A percentile compares a stretch with the other conserved stretches of the same genome.
These are phyloP conservation scores for Hamigera avellanea DNA, from an alignment of 495 filamentous ascomycete species.

Conservation along the genomic window DNA sequence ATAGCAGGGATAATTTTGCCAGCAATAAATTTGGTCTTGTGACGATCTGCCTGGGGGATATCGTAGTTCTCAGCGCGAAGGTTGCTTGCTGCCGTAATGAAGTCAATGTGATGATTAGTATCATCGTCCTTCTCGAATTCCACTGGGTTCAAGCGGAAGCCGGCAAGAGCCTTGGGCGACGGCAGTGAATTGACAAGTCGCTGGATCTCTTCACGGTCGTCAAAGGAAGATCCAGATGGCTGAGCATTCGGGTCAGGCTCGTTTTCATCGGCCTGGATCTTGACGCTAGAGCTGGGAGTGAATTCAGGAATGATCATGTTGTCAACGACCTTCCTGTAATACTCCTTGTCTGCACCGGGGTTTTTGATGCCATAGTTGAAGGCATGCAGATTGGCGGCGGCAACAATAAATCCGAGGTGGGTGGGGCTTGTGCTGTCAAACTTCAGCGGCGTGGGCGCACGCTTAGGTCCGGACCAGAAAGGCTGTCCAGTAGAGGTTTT, in stretches of 20 bases:
- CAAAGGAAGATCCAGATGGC: conserved; percentile 36
- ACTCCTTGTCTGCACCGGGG: conserved; percentile 51
- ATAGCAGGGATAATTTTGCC: conserved; percentile 99
- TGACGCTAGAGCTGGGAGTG: conserved; percentile 79
- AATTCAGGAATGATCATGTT: conserved; percentile 97
- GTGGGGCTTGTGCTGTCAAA: conserved; percentile 77
- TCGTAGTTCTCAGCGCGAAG: conserved; percentile 96
- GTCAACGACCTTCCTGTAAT: conserved; percentile 68
- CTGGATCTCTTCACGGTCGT: conserved; percentile 62
- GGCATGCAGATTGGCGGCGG: conserved; percentile 85
- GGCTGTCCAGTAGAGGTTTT: conserved; percentile 74
- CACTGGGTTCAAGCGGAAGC: conserved; percentile 79
- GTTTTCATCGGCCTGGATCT: conserved; percentile 92
- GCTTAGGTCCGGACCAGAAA: conserved; percentile 99
- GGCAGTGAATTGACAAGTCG: conserved; percentile 58
- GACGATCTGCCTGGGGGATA: conserved; percentile 79
- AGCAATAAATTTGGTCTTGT: conserved; percentile 99
- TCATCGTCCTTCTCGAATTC: conserved; percentile 99
- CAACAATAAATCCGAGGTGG: conserved; percentile 76
- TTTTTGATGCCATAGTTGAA: conserved; percentile 94
- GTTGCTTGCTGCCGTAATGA: conserved; percentile 96
- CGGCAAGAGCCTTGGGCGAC: conserved; percentile 63
- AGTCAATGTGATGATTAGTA: conserved; percentile 96
- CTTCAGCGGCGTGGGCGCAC: conserved; percentile 81
- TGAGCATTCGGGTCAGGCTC: conserved; percentile 87